A percentile compares a stretch with the other conserved stretches of the same genome.
Evolutionary conservation across 345 rosid genomes (phyloP).

Genomic region (Zanthoxylum bungeanum): DNA sequence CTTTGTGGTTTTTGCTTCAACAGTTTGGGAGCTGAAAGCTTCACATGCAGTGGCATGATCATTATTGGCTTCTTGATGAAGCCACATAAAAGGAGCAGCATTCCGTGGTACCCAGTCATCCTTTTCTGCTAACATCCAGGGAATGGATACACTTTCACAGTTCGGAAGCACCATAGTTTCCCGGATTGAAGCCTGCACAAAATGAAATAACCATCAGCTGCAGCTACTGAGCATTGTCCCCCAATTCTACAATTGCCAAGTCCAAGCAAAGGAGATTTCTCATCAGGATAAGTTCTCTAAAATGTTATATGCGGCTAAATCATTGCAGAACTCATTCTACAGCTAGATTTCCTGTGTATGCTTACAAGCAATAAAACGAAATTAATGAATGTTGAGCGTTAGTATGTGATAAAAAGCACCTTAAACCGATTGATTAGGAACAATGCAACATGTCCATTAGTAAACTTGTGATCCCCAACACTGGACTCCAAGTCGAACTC

Average conservation of each 20-base stretch:
- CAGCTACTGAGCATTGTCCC: background rate
- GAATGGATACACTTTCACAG: slow-evolving; percentile 66
- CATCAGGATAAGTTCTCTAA: background rate
- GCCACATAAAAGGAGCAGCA: slow-evolving; percentile 87
- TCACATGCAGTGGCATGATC: slow-evolving; percentile 30
- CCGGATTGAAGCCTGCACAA: slow-evolving; percentile 54
- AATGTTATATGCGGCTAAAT: too few species aligned
- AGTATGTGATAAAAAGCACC: slow-evolving; percentile 35
- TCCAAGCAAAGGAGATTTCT: background rate
- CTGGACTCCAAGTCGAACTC: slow-evolving; percentile 72
- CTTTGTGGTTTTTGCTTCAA: slow-evolving; percentile 37
- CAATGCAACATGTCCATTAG: slow-evolving; percentile 58
- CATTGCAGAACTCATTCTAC: background rate
- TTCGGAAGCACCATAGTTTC: slow-evolving; percentile 94
- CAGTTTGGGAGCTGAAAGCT: slow-evolving; percentile 24
- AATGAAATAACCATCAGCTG: slow-evolving; percentile 17
- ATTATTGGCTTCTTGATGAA: slow-evolving; percentile 56
- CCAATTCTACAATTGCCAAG: background rate
- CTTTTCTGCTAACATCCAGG: slow-evolving; percentile 87
- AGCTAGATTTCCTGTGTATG: background rate
- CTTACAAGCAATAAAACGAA: background rate
- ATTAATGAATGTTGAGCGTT: background rate
- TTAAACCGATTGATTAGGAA: slow-evolving; percentile 77
- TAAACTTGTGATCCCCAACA: slow-evolving; percentile 85
- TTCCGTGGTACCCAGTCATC: slow-evolving; percentile 80